Conservation (phyloP, 352 stramenopile species). For the Globisporangium spinosum region DNA sequence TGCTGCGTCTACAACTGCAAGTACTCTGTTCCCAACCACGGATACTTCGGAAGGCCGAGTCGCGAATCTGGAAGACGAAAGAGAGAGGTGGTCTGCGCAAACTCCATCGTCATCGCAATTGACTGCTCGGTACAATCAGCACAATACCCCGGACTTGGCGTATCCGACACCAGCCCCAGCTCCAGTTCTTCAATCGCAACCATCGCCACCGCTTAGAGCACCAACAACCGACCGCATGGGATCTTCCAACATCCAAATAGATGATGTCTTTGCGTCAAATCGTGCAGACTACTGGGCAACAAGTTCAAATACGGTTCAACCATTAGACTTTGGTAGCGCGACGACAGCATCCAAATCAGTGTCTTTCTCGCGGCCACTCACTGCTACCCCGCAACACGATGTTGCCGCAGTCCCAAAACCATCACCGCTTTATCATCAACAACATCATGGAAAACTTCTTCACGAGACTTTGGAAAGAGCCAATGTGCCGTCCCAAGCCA, state of each 20-base stretch:
- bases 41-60: not conserved
- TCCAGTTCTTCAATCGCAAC: not conserved
- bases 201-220: not conserved
- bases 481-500: constrained; percentile 26
- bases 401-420: not conserved
- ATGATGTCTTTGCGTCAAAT: not conserved
- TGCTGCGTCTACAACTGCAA: not conserved
- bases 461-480: constrained; percentile 18
- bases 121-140: not conserved
- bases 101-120: not conserved
- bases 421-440: not conserved
- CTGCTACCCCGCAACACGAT: not conserved
- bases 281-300: not conserved
- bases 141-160: not conserved
- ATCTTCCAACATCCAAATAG: not conserved
- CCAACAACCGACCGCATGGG: not conserved
- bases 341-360: not conserved
- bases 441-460: not conserved
- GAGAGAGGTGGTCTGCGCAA: not conserved
- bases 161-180: not conserved
- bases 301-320: not conserved
- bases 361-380: not conserved
- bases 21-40: not conserved
- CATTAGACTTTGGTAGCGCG: not conserved
- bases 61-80: not conserved